Evolutionary conservation across 208 protist species (phyloP).

Genomic region (Trypanosoma platydactyli): DNA sequence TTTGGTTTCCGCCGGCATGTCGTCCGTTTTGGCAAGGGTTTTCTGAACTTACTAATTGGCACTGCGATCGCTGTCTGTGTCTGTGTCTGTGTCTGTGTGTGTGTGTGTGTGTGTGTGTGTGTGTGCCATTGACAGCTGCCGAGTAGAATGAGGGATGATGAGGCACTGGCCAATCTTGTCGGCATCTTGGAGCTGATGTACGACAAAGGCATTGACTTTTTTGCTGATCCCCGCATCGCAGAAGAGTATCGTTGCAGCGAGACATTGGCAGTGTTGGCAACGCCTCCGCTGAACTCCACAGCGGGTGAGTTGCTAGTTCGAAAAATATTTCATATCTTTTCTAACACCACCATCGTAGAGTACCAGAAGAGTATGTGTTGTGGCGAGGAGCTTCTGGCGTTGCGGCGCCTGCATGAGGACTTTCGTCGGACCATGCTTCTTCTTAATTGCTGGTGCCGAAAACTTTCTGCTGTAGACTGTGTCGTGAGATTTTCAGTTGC

Average conservation of each 20-base stretch:
- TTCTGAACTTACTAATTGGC: too few species aligned
- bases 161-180: conserved; percentile 31
- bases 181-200: conserved; percentile 30
- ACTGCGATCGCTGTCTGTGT: not conserved
- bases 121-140: not conserved
- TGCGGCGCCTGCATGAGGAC: conserved; percentile 37
- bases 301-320: conserved; percentile 26
- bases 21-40: too few species aligned
- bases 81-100: conserved; percentile 3
- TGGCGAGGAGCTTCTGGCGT: conserved; percentile 28
- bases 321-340: conserved; percentile 31
- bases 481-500: conserved; percentile 41
- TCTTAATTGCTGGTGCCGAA: conserved; percentile 55
- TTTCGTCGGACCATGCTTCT: conserved; percentile 32
- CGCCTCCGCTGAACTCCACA: conserved; percentile 17
- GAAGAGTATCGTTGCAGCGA: conserved; percentile 20
- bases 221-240: conserved; percentile 6
- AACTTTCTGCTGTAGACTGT: conserved; percentile 32
- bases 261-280: conserved; percentile 31
- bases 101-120: conserved; percentile 13
- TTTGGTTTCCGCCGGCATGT: too few species aligned
- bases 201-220: conserved; percentile 10
- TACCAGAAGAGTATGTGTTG: conserved; percentile 24
- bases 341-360: conserved; percentile 10
- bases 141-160: conserved; percentile 31